A percentile compares a stretch with the other conserved stretches of the same genome.
phyloP scores from a whole-genome alignment of 2,329 filamentous ascomycete species.

The Botrytis tulipae region DNA sequence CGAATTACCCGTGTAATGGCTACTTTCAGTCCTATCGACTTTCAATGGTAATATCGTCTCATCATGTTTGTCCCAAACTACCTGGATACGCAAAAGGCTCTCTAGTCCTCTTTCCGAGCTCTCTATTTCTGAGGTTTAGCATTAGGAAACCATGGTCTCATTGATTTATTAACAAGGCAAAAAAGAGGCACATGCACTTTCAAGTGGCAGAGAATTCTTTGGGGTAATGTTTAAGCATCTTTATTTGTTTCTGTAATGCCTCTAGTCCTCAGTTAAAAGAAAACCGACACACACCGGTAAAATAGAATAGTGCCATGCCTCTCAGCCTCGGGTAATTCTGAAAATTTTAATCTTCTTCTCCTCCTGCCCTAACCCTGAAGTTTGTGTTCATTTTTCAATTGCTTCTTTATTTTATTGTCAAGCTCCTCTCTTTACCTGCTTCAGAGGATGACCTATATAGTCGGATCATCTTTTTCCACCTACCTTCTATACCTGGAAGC shows the following conservation, averaged over 20 bases:
- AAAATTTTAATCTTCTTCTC: not conserved
- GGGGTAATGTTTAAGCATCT: accelerated
- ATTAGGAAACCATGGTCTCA: not conserved
- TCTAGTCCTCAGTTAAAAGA: not conserved
- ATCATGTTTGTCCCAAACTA: not conserved
- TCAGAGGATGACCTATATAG: not conserved
- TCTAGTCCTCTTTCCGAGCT: not conserved
- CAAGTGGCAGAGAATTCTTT: not conserved
- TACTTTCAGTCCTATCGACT: too few relatives aligned
- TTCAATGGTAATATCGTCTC: too few relatives aligned
- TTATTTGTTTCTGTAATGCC: not conserved
- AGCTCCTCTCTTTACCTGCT: too few relatives aligned
- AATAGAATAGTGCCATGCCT: not conserved
- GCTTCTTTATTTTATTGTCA: not conserved
- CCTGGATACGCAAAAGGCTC: too few relatives aligned
- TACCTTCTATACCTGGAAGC: not conserved
- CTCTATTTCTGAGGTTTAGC: not conserved
- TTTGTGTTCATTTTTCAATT: too few relatives aligned
- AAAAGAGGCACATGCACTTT: not conserved
- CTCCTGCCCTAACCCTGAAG: not conserved
- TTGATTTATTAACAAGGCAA: not conserved
- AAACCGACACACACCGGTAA: not conserved
- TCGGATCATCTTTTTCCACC: too few relatives aligned
- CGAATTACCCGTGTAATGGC: not conserved
- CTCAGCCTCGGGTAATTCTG: not conserved